Base-by-base conservation (phyloP, 306 rosid species). In the Geum urbanum region DNA sequence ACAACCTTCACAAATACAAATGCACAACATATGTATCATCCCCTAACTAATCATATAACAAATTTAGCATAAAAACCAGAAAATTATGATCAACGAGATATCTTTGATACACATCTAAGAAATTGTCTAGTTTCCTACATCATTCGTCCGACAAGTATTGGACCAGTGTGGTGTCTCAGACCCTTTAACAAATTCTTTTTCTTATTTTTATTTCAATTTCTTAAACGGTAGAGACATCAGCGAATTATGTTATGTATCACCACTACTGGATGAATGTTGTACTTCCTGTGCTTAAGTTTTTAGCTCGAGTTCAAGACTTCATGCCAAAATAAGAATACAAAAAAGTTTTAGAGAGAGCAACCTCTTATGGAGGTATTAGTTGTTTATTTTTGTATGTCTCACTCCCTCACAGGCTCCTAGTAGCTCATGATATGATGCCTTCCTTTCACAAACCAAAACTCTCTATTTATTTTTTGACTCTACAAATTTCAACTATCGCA, bases 1-100 rank as follows among this genome's bases (percentile, higher is more conserved):
- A 90, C 90, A 4, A 94, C 98, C 98, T 90, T 74, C 84, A 78
- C 43, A 53, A 81, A 77, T 5, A 56, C 78, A 77, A 24, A 27
- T 27, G 19, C 48, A 60, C 37, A 47, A 50, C 7, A 43, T 53
- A 44, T 15, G 15, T 40, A 20, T 14, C 43, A 43, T 52, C n/a
- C 56, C 20, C 1, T 16, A 8, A 12, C 35, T 12, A 46, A 48
- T 43, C 65, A 18, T 52, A 3, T 48, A 51, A 44, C 22, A 61
- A 39, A 20, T 10, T 16, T 1, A 16, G 20, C 40, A 32, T 1
- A 50, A 57, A 13, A 41, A n/a, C 37, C 12, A n/a, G 65, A 75
- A 20, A 52, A 16, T 16, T 14, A 13, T 9, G 55, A 37, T 65
- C 48, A 2, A 68, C 15, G 50, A 45, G 70, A 69, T 37, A 60